A percentile compares a stretch with the other conserved stretches of the same genome.
Conservation (phyloP, 352 stramenopile genomes). For the Phytophthora pisi region DNA sequence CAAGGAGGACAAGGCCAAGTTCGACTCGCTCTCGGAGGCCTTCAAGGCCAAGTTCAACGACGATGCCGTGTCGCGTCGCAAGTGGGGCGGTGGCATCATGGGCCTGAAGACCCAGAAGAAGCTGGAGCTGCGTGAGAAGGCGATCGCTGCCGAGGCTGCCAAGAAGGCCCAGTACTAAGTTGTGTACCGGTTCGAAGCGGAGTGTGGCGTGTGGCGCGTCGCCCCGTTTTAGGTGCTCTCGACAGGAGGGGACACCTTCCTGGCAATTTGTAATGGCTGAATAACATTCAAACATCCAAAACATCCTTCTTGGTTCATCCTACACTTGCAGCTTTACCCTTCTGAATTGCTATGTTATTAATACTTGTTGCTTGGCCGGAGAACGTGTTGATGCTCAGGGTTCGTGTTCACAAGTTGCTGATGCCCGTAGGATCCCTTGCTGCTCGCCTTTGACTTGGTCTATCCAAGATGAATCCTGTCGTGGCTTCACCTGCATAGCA, state of each 20-base stretch:
- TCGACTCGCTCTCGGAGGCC: constrained; percentile 92
- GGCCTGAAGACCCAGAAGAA: constrained; percentile 99
- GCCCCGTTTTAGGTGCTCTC: constrained; percentile 31
- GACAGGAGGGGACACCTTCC: constrained; percentile 23
- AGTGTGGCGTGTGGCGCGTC: constrained; percentile 19
- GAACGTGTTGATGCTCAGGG: too few species aligned
- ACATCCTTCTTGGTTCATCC: background rate
- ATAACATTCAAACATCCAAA: constrained; percentile 40
- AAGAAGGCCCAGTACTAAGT: constrained; percentile 98
- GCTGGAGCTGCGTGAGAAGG: constrained; percentile 98
- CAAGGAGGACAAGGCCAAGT: constrained; percentile 98
- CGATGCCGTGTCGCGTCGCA: constrained; percentile 89
- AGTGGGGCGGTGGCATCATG: constrained; percentile 99
- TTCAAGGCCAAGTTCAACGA: constrained; percentile 99
- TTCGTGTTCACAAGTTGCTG: background rate
- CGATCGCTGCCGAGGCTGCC: constrained; percentile 96
- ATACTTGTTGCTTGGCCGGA: too few species aligned
- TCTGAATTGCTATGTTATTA: too few species aligned
- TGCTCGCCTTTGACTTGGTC: background rate
- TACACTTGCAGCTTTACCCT: too few species aligned
- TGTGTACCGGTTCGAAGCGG: constrained; percentile 15
- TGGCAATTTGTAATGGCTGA: constrained; percentile 45
- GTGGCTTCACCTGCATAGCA: background rate
- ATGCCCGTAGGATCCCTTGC: background rate
- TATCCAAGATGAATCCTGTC: constrained; percentile 14